These are phyloP conservation scores for Botrytis cinerea DNA, from an alignment of 2,329 filamentous ascomycete genomes.

Conservation along the genomic window DNA sequence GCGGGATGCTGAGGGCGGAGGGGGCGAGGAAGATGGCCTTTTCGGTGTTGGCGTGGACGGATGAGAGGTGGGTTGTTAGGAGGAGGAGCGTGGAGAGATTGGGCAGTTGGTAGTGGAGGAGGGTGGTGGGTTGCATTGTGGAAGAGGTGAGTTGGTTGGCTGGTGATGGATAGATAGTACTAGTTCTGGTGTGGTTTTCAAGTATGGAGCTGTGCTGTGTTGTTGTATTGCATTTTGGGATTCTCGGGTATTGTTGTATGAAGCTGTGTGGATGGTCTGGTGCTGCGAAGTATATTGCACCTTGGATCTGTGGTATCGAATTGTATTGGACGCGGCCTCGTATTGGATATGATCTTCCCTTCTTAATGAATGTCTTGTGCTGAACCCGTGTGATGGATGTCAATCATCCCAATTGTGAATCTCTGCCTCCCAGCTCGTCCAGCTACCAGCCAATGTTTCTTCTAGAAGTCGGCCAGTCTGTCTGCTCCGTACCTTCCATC, in stretches of 20 bases:
- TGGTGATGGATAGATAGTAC: neutral
- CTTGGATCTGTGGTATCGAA: neutral
- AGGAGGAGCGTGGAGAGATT: conserved; percentile 31
- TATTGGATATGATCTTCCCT: neutral
- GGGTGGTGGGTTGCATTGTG: neutral
- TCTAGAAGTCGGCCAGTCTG: conserved; percentile 7
- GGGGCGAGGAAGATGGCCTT: conserved; percentile 88
- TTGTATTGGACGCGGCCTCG: neutral
- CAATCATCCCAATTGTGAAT: neutral
- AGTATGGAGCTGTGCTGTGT: neutral
- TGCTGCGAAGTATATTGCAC: neutral
- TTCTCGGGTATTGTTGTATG: neutral
- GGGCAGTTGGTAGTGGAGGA: neutral
- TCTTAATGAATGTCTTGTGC: neutral
- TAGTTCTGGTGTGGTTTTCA: neutral
- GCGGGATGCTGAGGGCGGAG: conserved; percentile 54
- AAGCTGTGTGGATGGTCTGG: neutral
- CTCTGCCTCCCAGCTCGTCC: neutral
- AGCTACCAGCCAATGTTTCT: neutral
- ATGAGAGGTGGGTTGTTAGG: conserved; percentile 24
- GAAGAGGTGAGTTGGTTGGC: neutral
- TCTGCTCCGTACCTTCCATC: neutral
- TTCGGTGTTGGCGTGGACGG: conserved; percentile 73
- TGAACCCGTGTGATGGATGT: neutral
- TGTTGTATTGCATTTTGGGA: neutral